phyloP scores from a whole-genome alignment of 2,329 filamentous ascomycete genomes.

The Hortaea werneckii region DNA sequence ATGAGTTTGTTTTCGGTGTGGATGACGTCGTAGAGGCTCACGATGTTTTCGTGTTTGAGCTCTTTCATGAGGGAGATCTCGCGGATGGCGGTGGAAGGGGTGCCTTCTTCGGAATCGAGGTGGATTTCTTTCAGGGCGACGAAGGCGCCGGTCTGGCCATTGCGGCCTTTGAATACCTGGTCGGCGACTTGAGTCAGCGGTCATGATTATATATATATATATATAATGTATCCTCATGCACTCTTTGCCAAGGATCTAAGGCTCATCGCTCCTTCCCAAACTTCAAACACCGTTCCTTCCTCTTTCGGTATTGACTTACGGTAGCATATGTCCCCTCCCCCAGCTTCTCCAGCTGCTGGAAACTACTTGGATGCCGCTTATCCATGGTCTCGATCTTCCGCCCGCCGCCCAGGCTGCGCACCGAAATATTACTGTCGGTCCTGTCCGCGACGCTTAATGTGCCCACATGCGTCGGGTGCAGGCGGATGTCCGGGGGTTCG shows the following conservation, averaged over 20 bases:
- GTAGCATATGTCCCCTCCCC: conserved; percentile 98
- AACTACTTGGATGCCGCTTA: conserved; percentile 88
- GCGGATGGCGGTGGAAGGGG: conserved; percentile 90
- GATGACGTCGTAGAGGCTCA: conserved; percentile 94
- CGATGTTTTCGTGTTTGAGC: conserved; percentile 96
- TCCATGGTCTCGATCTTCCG: conserved; percentile 56
- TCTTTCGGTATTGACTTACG: conserved; percentile 41
- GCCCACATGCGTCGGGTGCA: conserved; percentile 39
- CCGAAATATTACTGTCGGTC: conserved; percentile 43
- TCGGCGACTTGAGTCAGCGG: conserved; percentile 7
- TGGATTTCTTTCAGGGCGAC: conserved; percentile 98
- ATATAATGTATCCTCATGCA: not conserved
- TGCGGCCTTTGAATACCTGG: conserved; percentile 96
- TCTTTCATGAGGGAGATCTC: conserved; percentile 99
- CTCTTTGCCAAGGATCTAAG: too few species aligned
- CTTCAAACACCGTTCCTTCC: too few species aligned
- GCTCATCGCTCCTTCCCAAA: too few species aligned
- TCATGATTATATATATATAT: not conserved
- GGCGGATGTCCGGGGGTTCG: conserved; percentile 34
- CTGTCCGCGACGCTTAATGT: conserved; percentile 37
- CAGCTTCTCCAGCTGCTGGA: conserved; percentile 97
- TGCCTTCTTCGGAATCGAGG: conserved; percentile 95
- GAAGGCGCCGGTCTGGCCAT: conserved; percentile 90
- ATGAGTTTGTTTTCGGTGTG: conserved; percentile 99
- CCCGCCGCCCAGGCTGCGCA: conserved; percentile 37